Conservation (phyloP, 202 grass and related monocot species). For the Bolboschoenoplectus hybrid region DNA sequence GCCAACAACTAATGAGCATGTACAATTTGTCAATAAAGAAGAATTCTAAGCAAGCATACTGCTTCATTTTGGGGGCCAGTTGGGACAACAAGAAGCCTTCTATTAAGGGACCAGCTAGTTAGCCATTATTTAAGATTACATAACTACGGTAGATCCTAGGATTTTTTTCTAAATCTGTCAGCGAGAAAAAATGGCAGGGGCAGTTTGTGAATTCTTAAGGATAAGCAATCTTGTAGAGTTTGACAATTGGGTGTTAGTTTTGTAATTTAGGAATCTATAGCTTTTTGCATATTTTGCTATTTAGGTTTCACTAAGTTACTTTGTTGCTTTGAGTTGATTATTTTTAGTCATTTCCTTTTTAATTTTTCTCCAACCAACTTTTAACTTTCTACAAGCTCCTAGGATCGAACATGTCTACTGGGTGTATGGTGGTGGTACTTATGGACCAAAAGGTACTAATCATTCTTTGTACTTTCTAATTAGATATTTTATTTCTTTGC, state of each 20-base stretch:
- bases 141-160: conserved; percentile 1
- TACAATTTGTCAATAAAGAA: conserved; percentile 20
- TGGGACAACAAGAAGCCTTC: conserved; percentile 1
- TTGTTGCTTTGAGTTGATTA: background rate
- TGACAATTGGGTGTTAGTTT: conserved; percentile 12
- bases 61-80: background rate
- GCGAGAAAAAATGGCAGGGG: background rate
- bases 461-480: conserved; percentile 40
- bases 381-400: conserved; percentile 11
- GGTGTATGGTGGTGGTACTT: conserved; percentile 5
- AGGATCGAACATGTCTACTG: background rate
- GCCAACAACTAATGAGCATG: conserved; percentile 14
- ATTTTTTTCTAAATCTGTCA: background rate
- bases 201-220: background rate
- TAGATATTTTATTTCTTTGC: conserved; percentile 46
- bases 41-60: background rate
- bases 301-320: background rate
- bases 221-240: background rate
- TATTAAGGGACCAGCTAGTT: background rate
- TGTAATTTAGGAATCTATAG: background rate
- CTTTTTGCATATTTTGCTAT: background rate
- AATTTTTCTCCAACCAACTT: background rate
- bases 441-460: conserved; percentile 8
- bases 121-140: background rate
- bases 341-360: background rate